phyloP scores from a whole-genome alignment of 305 asterid genomes.

The Fraxinus latifolia region DNA sequence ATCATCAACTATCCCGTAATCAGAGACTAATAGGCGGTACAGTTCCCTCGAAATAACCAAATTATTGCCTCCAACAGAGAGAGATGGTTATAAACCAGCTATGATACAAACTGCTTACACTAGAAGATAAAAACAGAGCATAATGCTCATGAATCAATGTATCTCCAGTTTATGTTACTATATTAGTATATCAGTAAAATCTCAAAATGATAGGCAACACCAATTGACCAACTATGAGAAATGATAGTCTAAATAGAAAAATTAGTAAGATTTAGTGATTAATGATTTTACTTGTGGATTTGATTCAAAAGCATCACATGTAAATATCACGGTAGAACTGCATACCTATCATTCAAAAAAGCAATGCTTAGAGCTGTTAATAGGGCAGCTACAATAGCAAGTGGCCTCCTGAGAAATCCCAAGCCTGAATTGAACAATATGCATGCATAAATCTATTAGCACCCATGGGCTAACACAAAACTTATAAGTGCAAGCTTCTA shows the following conservation, averaged over 20 bases:
- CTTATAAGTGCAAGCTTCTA: neutral
- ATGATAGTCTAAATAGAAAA: neutral
- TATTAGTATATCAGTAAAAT: too few relatives aligned
- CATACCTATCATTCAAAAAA: constrained; percentile 86
- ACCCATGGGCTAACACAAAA: neutral
- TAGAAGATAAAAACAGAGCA: too few relatives aligned
- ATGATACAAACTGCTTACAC: too few relatives aligned
- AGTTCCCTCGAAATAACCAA: neutral
- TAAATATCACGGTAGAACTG: neutral
- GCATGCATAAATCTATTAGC: constrained; percentile 13
- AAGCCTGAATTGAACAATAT: constrained; percentile 47
- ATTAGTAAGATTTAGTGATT: neutral
- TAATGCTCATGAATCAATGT: too few relatives aligned
- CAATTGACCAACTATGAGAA: constrained; percentile 9
- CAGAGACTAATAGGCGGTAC: neutral
- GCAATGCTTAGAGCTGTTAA: constrained; percentile 81
- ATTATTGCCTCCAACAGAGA: neutral
- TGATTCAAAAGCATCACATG: neutral
- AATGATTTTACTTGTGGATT: neutral
- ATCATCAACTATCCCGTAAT: neutral
- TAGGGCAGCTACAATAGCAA: constrained; percentile 81
- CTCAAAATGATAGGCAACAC: neutral
- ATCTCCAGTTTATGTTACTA: too few relatives aligned
- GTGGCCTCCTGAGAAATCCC: constrained; percentile 78
- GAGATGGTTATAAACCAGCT: too few relatives aligned